Base-by-base conservation (phyloP, 169 alveolate genomes). In the Pseudocohnilembus persalinus region DNA sequence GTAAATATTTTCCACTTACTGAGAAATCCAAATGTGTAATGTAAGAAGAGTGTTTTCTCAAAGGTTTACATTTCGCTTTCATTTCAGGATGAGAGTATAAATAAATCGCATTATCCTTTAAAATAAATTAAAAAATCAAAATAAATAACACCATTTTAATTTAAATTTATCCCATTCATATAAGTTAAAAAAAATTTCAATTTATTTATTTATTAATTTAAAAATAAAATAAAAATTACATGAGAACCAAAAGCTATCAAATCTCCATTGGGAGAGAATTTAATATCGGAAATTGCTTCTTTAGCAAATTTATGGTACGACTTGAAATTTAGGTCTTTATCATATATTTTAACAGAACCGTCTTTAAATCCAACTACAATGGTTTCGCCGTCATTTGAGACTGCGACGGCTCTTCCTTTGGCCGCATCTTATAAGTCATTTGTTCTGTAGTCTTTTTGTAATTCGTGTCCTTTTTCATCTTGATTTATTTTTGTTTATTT, bases 21-120 rank as follows among this genome's bases (percentile, higher is more conserved):
- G 93, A 87, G 88, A 94, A 93, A 90, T 93, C 97, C 73, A 93
- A 77, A 85, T 93, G 97, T n/a, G 97, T 93, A 33, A 93, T 89
- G 83, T 84, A 89, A 27, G 94, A 79, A 29, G 84, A 72, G 84
- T 93, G 97, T 1, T 93, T 93, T 83, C 89, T 89, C 68, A 78
- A 83, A 28, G 87, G 88, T 85, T 88, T 89, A 79, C 77, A 78
- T 49, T 84, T 84, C 74, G 77, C 29, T 68, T 91, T 87, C 74
- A 92, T 83, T 76, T 91, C 95, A 74, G 90, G 88, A 68, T 89
- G 82, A 35, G 85, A 76, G 73, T 88, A 90, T 29, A 93, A 90
- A 87, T 82, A 91, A 64, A 91, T 90, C 74, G 89, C 92, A 81
- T 89, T 90, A 80, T 88, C 95, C 68, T 49, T 49, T 49, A 49